Evolutionary conservation across 208 protist genomes (phyloP).

Genomic region (Wallacemonas rigidus): DNA sequence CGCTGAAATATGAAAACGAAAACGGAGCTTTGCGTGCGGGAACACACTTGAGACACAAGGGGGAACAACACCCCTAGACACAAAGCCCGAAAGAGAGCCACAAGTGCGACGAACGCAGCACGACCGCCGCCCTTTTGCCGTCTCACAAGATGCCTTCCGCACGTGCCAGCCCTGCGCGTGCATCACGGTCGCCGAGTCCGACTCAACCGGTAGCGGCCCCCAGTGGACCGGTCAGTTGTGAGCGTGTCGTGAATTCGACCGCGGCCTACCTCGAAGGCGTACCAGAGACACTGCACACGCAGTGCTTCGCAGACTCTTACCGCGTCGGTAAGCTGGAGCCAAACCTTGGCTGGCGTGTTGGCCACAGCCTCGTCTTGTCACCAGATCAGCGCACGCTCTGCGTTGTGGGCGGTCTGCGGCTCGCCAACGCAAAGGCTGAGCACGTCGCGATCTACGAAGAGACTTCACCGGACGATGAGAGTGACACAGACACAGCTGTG

Average conservation of each 20-base stretch:
- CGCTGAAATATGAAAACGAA: too few species aligned
- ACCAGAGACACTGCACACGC: background rate
- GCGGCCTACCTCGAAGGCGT: slow-evolving; percentile 3
- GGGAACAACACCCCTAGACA: too few species aligned
- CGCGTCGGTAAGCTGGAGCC: background rate
- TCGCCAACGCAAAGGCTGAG: background rate
- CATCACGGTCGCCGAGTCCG: background rate
- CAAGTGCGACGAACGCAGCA: background rate
- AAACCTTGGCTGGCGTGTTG: slow-evolving; percentile 19
- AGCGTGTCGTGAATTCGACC: slow-evolving; percentile 1
- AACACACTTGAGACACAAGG: too few species aligned
- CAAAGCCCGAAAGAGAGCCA: slow-evolving; percentile 4
- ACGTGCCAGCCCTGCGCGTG: background rate
- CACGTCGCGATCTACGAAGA: background rate
- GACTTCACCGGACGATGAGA: background rate
- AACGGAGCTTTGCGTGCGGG: too few species aligned
- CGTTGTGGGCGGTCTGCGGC: slow-evolving; percentile 26
- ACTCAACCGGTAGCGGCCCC: background rate
- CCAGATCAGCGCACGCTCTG: slow-evolving; percentile 29
- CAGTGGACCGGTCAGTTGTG: slow-evolving; percentile 5
- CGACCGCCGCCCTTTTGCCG: background rate
- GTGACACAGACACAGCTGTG: slow-evolving; percentile 1
- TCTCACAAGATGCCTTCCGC: background rate
- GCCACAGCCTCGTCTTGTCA: slow-evolving; percentile 21
- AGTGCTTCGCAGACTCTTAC: slow-evolving; percentile 17